Percentiles rank a stretch among this genome's conserved stretches.
These are phyloP conservation scores for Candida alai DNA, from an alignment of 805 yeast species.

Conservation along the genomic window DNA sequence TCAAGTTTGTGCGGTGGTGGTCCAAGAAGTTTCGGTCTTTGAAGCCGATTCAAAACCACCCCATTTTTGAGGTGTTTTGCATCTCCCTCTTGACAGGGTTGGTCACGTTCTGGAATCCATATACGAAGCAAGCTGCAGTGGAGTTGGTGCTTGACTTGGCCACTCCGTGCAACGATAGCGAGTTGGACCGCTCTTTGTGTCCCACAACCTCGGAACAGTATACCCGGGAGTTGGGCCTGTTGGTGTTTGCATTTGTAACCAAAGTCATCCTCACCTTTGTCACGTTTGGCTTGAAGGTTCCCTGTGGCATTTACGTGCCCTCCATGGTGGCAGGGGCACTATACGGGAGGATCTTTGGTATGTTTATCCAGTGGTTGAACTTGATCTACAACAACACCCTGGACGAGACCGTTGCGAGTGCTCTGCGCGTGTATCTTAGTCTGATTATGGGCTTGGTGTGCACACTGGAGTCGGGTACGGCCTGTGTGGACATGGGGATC, in stretches of 20 bases:
- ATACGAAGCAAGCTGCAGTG: slow-evolving; percentile 45
- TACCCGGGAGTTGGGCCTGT: slow-evolving; percentile 26
- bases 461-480: background rate
- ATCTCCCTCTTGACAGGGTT: slow-evolving; percentile 45
- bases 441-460: slow-evolving; percentile 4
- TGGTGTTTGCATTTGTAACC: slow-evolving; percentile 40
- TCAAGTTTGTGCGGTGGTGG: slow-evolving; percentile 48
- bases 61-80: slow-evolving; percentile 42
- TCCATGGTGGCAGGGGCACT: slow-evolving; percentile 62
- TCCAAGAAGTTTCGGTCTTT: slow-evolving; percentile 32
- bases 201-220: slow-evolving; percentile 24
- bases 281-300: slow-evolving; percentile 56
- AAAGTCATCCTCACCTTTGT: slow-evolving; percentile 46
- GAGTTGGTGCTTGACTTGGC: slow-evolving; percentile 50
- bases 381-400: slow-evolving; percentile 4
- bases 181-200: slow-evolving; percentile 25
- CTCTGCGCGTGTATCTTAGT: background rate
- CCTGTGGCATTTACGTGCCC: slow-evolving; percentile 61
- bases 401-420: background rate
- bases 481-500: slow-evolving; percentile 46
- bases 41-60: slow-evolving; percentile 31
- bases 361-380: slow-evolving; percentile 37
- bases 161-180: slow-evolving; percentile 42
- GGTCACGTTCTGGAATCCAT: slow-evolving; percentile 46
- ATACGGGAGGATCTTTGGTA: slow-evolving; percentile 50